Evolutionary conservation across 352 stramenopile genomes (phyloP), one percentile per base, ranked within the genome.

Genomic region (Pythium apleroticum): DNA sequence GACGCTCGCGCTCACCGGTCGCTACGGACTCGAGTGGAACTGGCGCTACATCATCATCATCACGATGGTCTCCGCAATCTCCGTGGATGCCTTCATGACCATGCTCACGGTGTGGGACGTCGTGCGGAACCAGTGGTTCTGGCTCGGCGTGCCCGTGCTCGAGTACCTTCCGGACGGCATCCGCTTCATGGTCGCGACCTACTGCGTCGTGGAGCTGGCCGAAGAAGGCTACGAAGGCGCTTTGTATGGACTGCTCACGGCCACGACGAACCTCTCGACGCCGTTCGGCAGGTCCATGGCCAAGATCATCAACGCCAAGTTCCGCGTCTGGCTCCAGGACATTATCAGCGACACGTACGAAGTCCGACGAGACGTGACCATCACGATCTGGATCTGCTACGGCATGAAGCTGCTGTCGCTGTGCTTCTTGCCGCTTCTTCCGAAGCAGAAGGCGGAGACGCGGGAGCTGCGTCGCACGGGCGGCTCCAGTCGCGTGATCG

Each of bases 211-310:
- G 11, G 68, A 74, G 55, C 57, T 74, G 10, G 24, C 58, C 22
- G 37, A 61, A 39, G 49, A 52, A 20, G 68, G 68, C 6, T 43
- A 57, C 63, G 30, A 39, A 57, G 46, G 53, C 1, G 35, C 46
- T 6, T 15, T 63, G n/a, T 68, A 75, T 53, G 72, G 69, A n/a
- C 59, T 78, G 9, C 30, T 74, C 19, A 78, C 72, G 10, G 72
- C 72, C 19, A 55, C 66, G 28, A 30, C 30, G 0, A 70, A 65
- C 61, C 27, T 73, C 4, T 20, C 46, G 10, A 46, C 19, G 2
- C 52, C 55, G 1, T 60, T 70, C 35, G 59, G 52, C 27, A 19
- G 35, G 25, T 58, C 65, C 24, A 28, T 73, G 20, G 52, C 60
- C 27, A 73, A 73, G 45, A 48, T 41, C 22, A 43, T 69, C 25